Conservation (phyloP, 495 filamentous ascomycete species). For the Xylaria longipes region DNA sequence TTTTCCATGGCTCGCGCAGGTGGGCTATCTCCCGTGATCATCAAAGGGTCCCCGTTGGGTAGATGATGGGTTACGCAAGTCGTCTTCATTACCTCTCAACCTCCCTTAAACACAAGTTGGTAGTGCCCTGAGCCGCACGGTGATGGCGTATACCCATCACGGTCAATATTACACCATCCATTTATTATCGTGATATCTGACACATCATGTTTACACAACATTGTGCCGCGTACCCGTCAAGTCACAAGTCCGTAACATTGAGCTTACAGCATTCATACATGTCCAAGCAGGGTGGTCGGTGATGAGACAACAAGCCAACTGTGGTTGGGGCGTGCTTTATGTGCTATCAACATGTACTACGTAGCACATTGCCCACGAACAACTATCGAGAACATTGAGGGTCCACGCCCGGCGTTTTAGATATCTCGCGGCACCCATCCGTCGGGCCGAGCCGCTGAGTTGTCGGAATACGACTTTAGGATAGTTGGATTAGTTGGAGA, state of each 20-base stretch:
- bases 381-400: not conserved
- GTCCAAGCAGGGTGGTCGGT: not conserved
- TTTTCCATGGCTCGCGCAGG: too few species aligned
- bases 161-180: not conserved
- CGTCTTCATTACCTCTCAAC: not conserved
- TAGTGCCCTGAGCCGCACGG: not conserved
- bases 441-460: conserved; percentile 22
- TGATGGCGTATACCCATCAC: not conserved
- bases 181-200: conserved; percentile 19
- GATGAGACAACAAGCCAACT: not conserved
- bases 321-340: not conserved
- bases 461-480: not conserved
- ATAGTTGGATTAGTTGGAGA: not conserved
- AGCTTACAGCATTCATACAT: not conserved
- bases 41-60: not conserved
- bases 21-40: too few species aligned
- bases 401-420: not conserved
- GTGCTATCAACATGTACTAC: not conserved
- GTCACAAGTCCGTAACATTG: not conserved
- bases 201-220: conserved; percentile 4
- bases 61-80: not conserved
- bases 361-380: not conserved
- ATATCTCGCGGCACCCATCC: conserved; percentile 15
- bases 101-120: not conserved
- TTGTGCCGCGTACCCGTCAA: not conserved